phyloP scores from a whole-genome alignment of 495 filamentous ascomycete genomes.

The Stereocaulon alpinum region DNA sequence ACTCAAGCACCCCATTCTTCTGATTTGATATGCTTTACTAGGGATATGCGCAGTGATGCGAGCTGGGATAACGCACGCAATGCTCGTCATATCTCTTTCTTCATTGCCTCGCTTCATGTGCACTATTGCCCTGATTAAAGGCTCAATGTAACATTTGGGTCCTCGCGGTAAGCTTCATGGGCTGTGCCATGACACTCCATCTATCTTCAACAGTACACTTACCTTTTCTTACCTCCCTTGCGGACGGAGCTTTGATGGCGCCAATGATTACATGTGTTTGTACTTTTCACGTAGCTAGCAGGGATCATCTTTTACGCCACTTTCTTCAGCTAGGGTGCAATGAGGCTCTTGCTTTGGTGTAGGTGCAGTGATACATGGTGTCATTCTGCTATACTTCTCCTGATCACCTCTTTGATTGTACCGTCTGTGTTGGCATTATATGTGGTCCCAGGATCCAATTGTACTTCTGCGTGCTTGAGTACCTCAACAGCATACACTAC shows the following conservation, averaged over 20 bases:
- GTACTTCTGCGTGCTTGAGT: slow-evolving; percentile 39
- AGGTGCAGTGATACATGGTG: slow-evolving; percentile 1
- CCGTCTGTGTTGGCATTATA: slow-evolving; percentile 20
- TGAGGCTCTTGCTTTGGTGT: neutral
- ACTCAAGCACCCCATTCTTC: slow-evolving; percentile 12
- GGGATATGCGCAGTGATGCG: slow-evolving; percentile 1
- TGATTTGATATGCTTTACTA: slow-evolving; percentile 7
- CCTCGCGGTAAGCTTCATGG: slow-evolving; percentile 3
- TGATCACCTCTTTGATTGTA: slow-evolving; percentile 8
- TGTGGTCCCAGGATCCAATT: slow-evolving; percentile 43
- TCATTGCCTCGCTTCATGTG: slow-evolving; percentile 2
- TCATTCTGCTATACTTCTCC: slow-evolving; percentile 6
- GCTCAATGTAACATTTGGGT: neutral
- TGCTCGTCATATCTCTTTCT: slow-evolving; percentile 2
- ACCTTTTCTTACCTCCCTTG: neutral
- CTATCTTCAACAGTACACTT: neutral
- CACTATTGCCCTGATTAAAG: slow-evolving; percentile 7
- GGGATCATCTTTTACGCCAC: slow-evolving; percentile 6
- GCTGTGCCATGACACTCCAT: neutral
- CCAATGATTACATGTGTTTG: neutral
- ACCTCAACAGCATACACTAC: slow-evolving; percentile 33
- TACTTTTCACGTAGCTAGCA: slow-evolving; percentile 8
- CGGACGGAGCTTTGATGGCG: neutral
- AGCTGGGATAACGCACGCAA: neutral
- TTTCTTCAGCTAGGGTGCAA: slow-evolving; percentile 8